Percentiles rank a stretch among this genome's conserved stretches.
phyloP scores from a whole-genome alignment of 208 protist species.

The Leishmania mexicana region DNA sequence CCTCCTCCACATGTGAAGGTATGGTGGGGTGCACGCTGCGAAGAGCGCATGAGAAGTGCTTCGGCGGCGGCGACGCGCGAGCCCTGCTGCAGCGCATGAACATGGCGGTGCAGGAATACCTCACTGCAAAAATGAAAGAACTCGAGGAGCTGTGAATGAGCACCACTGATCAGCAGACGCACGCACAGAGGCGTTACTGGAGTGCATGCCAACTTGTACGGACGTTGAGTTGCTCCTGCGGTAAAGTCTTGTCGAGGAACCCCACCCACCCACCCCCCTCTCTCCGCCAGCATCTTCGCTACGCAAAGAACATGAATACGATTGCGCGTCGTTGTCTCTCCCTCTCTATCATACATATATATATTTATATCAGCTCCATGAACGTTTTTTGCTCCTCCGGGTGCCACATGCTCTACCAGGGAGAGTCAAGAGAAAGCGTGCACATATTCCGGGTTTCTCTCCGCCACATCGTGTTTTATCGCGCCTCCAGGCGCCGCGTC shows the following conservation, averaged over 20 bases:
- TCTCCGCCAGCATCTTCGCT: background rate
- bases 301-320: background rate
- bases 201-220: background rate
- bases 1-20: conserved; percentile 48
- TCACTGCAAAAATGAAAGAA: conserved; percentile 20
- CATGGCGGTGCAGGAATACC: conserved; percentile 33
- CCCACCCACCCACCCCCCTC: background rate
- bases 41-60: conserved; percentile 35
- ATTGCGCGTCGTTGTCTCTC: background rate
- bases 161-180: background rate
- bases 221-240: background rate
- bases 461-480: background rate
- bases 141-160: conserved; percentile 23
- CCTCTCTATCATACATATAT: background rate
- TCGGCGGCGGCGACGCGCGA: conserved; percentile 40
- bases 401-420: background rate
- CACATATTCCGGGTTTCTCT: background rate
- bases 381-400: background rate
- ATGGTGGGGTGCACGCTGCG: conserved; percentile 46
- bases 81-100: conserved; percentile 39
- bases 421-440: background rate
- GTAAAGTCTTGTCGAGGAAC: background rate
- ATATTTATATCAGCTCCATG: background rate
- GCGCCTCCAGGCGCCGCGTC: background rate
- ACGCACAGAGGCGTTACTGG: background rate